Percentiles rank a stretch among this genome's conserved stretches.
Conservation (phyloP, 148 eudicot species). For the Rhododendron ovatum region DNA sequence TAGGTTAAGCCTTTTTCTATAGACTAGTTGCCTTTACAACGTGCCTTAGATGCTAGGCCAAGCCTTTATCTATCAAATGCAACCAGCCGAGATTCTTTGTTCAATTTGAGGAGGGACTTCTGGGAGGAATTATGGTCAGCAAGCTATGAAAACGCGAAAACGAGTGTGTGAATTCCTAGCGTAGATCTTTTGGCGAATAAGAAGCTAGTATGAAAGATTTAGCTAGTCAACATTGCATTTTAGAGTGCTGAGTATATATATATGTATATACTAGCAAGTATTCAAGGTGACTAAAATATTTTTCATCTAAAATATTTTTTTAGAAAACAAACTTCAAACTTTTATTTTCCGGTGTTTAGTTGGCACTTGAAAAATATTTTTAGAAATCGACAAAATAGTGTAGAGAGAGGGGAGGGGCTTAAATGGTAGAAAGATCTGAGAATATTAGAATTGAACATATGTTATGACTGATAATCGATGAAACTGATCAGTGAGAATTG, state of each 20-base stretch:
- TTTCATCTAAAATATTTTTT: no score
- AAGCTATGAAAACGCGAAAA: not conserved
- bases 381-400: no score
- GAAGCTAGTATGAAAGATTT: not conserved
- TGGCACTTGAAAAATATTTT: no score
- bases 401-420: no score
- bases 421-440: no score
- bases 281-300: not conserved
- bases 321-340: no score
- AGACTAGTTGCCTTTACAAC: no score
- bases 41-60: not conserved
- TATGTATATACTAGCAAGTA: not conserved
- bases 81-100: not conserved
- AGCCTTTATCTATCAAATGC: slow-evolving; percentile 8
- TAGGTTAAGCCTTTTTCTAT: no score
- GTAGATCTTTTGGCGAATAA: not conserved
- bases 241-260: not conserved
- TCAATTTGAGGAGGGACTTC: not conserved
- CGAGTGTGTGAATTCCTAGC: not conserved
- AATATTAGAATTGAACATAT: no score
- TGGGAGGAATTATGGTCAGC: not conserved
- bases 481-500: no score
- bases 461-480: no score
- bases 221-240: not conserved
- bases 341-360: no score